These are phyloP conservation scores for Meira nashicola DNA, from an alignment of 1,284 basidiomycete genomes.

Conservation along the genomic window DNA sequence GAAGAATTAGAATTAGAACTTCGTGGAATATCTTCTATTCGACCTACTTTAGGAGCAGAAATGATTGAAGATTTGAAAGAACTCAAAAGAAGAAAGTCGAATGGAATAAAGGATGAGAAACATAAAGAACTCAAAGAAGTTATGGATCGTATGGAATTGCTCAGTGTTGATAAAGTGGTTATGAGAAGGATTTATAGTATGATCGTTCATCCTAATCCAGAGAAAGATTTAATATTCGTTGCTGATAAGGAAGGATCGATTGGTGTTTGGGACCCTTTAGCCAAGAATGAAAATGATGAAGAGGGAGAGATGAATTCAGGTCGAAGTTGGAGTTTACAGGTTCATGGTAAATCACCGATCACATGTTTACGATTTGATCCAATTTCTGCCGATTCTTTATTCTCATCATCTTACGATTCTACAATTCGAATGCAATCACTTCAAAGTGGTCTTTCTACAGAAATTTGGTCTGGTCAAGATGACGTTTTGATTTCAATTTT, in stretches of 20 bases:
- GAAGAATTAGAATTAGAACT: slow-evolving; percentile 8
- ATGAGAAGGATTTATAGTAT: slow-evolving; percentile 42
- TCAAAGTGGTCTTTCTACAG: slow-evolving; percentile 21
- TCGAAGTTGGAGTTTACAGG: slow-evolving; percentile 34
- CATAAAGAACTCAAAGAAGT: slow-evolving; percentile 25
- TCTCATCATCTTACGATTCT: slow-evolving; percentile 42
- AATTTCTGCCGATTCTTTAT: slow-evolving; percentile 27
- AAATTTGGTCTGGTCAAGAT: slow-evolving; percentile 31
- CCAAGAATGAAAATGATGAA: slow-evolving; percentile 15
- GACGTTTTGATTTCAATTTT: slow-evolving; percentile 46
- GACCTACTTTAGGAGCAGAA: slow-evolving; percentile 13
- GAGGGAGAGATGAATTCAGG: slow-evolving; percentile 28
- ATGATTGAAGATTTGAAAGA: slow-evolving; percentile 20
- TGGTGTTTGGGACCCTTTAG: slow-evolving; percentile 45
- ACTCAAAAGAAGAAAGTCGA: slow-evolving; percentile 4
- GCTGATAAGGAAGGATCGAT: slow-evolving; percentile 48
- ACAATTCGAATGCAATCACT: slow-evolving; percentile 42
- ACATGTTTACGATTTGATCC: slow-evolving; percentile 49
- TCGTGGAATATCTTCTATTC: background rate
- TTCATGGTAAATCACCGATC: slow-evolving; percentile 38
- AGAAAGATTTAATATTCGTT: slow-evolving; percentile 46
- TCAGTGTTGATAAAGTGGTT: slow-evolving; percentile 32
- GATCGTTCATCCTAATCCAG: slow-evolving; percentile 37
- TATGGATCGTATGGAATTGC: slow-evolving; percentile 39
- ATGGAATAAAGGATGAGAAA: slow-evolving; percentile 14